Percentiles rank a stretch among this genome's conserved stretches.
Conservation (phyloP, 345 rosid species). For the Eucalyptus polyanthemos region DNA sequence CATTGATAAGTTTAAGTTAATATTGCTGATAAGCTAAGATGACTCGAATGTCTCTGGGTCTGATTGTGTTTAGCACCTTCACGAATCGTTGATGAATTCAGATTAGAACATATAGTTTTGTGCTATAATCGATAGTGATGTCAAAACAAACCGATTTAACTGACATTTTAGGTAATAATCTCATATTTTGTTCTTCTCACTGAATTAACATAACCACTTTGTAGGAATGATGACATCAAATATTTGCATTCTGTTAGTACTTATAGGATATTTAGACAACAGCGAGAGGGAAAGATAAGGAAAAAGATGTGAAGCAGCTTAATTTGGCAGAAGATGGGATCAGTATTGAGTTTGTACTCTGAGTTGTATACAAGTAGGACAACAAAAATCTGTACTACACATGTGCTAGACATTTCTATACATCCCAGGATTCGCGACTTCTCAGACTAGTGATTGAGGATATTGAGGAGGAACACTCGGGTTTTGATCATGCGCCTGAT, state of each 20-base stretch:
- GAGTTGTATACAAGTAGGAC: not conserved
- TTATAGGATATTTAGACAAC: not conserved
- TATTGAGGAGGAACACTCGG: constrained; percentile 30
- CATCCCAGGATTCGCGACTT: not conserved
- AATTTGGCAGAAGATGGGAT: not conserved
- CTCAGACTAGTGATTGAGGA: not conserved
- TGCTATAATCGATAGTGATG: not conserved
- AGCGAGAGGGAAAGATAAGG: not conserved
- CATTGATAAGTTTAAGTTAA: not conserved
- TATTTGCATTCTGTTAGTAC: not conserved
- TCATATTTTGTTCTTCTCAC: not conserved
- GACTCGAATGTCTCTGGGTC: not conserved
- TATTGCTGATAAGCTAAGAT: not conserved
- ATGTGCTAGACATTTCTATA: not conserved
- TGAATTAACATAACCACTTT: not conserved
- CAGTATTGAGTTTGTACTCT: not conserved
- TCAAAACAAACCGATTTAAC: not conserved
- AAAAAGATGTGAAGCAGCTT: not conserved
- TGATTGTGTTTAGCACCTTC: not conserved
- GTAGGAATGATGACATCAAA: not conserved
- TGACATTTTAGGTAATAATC: not conserved
- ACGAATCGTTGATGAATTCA: not conserved
- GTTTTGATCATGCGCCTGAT: constrained; percentile 24
- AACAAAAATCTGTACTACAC: not conserved
- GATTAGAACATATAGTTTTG: not conserved